Percentiles rank a stretch among this genome's conserved stretches.
Evolutionary conservation across 2,329 filamentous ascomycete genomes (phyloP).

Genomic region (Capronia coronata): DNA sequence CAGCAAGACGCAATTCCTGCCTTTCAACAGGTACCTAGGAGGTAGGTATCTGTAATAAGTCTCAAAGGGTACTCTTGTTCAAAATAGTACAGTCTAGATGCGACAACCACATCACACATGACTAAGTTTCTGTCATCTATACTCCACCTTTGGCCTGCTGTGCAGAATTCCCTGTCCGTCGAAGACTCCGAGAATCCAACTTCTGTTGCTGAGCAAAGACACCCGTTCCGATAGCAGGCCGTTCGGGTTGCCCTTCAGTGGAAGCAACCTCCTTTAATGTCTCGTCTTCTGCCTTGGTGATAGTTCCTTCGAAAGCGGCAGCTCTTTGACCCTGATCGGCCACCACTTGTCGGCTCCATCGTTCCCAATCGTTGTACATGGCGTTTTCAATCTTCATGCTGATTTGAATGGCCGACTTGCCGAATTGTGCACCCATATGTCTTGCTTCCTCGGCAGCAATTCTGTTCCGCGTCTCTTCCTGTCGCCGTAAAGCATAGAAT

Average conservation of each 20-base stretch:
- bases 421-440: slow-evolving; percentile 82
- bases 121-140: neutral
- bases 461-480: slow-evolving; percentile 73
- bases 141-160: neutral
- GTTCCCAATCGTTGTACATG: slow-evolving; percentile 77
- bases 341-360: slow-evolving; percentile 59
- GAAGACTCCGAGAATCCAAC: slow-evolving; percentile 7
- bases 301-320: slow-evolving; percentile 38
- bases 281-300: slow-evolving; percentile 18
- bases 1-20: too few relatives aligned
- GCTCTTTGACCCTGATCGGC: slow-evolving; percentile 43
- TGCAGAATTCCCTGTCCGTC: slow-evolving; percentile 3
- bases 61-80: too few relatives aligned
- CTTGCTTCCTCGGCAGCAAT: slow-evolving; percentile 83
- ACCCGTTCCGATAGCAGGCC: slow-evolving; percentile 11
- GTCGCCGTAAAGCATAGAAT: slow-evolving; percentile 78
- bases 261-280: slow-evolving; percentile 11
- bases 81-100: neutral
- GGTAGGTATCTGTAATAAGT: too few relatives aligned
- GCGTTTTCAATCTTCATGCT: slow-evolving; percentile 76
- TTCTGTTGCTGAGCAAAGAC: slow-evolving; percentile 20
- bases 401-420: slow-evolving; percentile 65
- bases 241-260: neutral
- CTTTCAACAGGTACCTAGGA: too few relatives aligned
- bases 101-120: neutral